Base-by-base conservation (phyloP, 805 yeast species). In the Starmerella asiatica region DNA sequence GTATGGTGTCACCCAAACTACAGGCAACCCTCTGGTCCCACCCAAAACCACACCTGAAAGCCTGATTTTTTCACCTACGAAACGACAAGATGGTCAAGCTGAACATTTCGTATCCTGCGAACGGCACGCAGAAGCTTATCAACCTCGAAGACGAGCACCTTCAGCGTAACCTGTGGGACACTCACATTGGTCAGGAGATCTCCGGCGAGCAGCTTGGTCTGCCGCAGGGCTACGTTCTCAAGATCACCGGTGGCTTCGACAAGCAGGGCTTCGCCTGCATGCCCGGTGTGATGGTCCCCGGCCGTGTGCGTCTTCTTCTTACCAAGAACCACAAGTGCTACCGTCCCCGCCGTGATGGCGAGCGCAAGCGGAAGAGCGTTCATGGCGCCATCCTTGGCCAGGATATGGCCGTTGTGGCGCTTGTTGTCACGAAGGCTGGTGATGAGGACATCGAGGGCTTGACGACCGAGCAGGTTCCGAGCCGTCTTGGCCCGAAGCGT, bases 251-350 rank as follows among this genome's bases (percentile, higher is more conserved):
- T 67, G 98, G 98, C 79, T 91, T 91, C 81, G 98, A 91, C 76
- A 91, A 91, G 75, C 98, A 91, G 76, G 98, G 98, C 75, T 91
- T 91, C 95, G 97, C 98, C 73, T 91, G 93, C 98, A 91, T 86
- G 73, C 98, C 93, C 74, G 98, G 98, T 80, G 98, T 91, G 56
- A 74, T 91, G 78, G 91, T 84, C 76, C 97, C 98, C 72, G 85
- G 93, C 79, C 93, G 98, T 79, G 97, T 91, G 61, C 85, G 82
- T 69, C 78, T 91, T 62, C 77, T 91, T 66, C 75, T 91, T 65
- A 69, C 94, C 58, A 78, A 84, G 72, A 94, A 88, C 63, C 79
- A 73, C 75, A 83, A 96, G 60, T 88, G 97, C 77, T 91, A 91
- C 93, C 88, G 98, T 78, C 93, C 94, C 70, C 91, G 98, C 78